phyloP scores from a whole-genome alignment of 306 rosid species.

The Lagenaria siceraria region DNA sequence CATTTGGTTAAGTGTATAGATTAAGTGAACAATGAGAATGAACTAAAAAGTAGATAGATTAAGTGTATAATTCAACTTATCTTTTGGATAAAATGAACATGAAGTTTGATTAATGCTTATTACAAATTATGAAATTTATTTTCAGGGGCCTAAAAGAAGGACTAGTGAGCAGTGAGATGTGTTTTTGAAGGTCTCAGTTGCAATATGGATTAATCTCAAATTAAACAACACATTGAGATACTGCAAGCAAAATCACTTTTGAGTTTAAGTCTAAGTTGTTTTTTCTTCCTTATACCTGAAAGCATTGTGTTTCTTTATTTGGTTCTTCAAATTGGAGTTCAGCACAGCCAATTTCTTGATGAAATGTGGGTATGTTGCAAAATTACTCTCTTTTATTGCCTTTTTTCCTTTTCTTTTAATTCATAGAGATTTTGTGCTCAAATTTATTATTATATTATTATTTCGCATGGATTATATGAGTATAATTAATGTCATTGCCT shows the following conservation, averaged over 20 bases:
- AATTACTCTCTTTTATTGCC: not conserved
- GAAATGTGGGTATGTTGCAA: not conserved
- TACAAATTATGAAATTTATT: not conserved
- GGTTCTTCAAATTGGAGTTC: not conserved
- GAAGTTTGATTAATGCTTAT: not conserved
- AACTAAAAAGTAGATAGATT: too few relatives aligned
- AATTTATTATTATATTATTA: not conserved
- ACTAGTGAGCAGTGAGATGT: not conserved
- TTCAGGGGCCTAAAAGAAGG: constrained; percentile 1
- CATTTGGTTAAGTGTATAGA: too few relatives aligned
- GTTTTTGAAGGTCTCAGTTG: not conserved
- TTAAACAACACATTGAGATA: not conserved
- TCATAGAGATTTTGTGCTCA: not conserved
- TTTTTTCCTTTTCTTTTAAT: not conserved
- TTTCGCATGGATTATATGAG: not conserved
- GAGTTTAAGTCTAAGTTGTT: not conserved
- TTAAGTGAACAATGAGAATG: too few relatives aligned
- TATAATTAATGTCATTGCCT: not conserved
- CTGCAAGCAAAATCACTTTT: not conserved
- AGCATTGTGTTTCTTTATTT: not conserved
- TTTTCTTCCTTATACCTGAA: not conserved
- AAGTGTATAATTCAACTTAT: too few relatives aligned
- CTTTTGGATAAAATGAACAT: not conserved
- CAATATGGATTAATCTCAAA: not conserved
- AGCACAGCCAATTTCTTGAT: not conserved